Evolutionary conservation across 495 filamentous ascomycete species (phyloP), one percentile per base, ranked within the genome.

Genomic region (Choiromyces venosus): DNA sequence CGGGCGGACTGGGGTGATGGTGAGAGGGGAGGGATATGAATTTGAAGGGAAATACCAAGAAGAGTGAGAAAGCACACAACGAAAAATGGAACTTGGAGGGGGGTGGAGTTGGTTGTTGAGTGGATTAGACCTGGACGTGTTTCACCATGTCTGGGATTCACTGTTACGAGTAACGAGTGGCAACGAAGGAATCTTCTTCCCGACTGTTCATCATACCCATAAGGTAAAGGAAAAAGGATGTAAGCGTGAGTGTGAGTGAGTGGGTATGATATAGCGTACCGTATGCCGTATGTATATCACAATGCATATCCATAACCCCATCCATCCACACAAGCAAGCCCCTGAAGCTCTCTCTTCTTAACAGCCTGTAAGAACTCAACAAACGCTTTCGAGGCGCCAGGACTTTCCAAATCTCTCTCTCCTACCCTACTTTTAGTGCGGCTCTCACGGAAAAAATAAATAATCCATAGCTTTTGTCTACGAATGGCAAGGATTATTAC

Each of bases 91-190:
- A 61, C n/a, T 29, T 6, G 52, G 72, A 65, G 65, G 74, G 69
- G 61, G 42, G 67, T 64, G 40, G 40, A 73, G 72, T 73, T 77
- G 74, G 75, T 76, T 77, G 75, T 66, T 61, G 73, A 74, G 71
- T 37, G 66, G 68, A 68, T 76, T 64, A 73, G 74, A 66, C 69
- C 69, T 69, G 44, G 65, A 70, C 66, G 61, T 69, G 75, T 77
- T 77, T 77, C 75, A 77, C 42, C 69, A 77, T 77, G 75, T 77
- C 75, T 77, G 52, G 75, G 75, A 77, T 77, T 36, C 69, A 66
- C 61, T 77, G 75, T 76, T 67, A 42, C 61, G 69, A 66, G 69
- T 29, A 61, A 61, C 52, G 52, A 61, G 52, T 61, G 9, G n/a
- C n/a, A 29, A 61, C 52, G 52, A 61, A 61, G 52, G 52, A 61